phyloP scores from a whole-genome alignment of 805 yeast species.

The Myxozyma vanderwaltii region DNA sequence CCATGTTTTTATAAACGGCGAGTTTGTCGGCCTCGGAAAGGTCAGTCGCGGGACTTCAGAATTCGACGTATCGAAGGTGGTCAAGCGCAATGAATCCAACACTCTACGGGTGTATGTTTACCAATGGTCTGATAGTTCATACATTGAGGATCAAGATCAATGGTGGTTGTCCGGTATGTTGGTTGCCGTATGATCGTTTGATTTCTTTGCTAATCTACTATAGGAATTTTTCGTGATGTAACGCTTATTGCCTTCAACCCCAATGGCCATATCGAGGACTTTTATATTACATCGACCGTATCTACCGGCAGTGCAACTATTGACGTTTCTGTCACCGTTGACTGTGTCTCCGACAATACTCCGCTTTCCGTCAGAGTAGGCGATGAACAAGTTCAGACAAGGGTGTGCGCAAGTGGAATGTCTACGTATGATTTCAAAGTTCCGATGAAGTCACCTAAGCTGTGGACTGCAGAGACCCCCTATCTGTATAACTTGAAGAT shows the following conservation, averaged over 20 bases:
- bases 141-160: conserved; percentile 48
- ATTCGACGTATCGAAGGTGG: conserved; percentile 38
- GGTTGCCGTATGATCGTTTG: not conserved
- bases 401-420: conserved; percentile 19
- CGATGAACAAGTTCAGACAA: conserved; percentile 21
- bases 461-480: conserved; percentile 43
- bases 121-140: conserved; percentile 45
- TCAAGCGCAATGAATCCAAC: conserved; percentile 23
- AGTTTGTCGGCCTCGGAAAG: conserved; percentile 41
- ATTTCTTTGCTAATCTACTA: too few species aligned
- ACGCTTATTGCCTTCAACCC: conserved; percentile 38
- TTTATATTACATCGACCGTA: conserved; percentile 37
- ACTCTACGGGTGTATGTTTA: conserved; percentile 37
- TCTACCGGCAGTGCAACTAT: conserved; percentile 11
- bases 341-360: not conserved
- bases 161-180: conserved; percentile 46
- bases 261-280: conserved; percentile 42
- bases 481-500: conserved; percentile 39
- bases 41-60: conserved; percentile 37
- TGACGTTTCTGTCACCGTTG: conserved; percentile 6
- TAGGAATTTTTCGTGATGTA: conserved; percentile 45
- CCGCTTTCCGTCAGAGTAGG: conserved; percentile 5
- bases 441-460: conserved; percentile 44
- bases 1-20: conserved; percentile 43
- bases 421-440: conserved; percentile 38